Base-by-base conservation (phyloP, 257 asterid species). In the Solanum chaucha region DNA sequence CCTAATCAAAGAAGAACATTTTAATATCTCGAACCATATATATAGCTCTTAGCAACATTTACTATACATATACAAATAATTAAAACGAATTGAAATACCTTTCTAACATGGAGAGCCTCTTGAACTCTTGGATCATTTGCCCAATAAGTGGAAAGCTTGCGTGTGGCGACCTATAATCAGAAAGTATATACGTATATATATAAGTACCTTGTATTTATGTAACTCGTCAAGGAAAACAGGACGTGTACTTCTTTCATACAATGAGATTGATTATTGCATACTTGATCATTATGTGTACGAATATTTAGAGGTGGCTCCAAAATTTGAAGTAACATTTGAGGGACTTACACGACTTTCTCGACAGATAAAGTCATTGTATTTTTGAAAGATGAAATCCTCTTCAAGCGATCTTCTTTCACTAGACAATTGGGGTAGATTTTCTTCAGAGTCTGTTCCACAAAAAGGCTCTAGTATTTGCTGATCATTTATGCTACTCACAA, bases 101-200 rank as follows among this genome's bases (percentile, higher is more conserved):
- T 86, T 88, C 88, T 84, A 22, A 90, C 85, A 71, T 84, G 87
- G 80, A 90, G 90, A 36, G 89, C 90, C 19, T 90, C 86, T 88
- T 46, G 88, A 61, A 90, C 92, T 17, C 19, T 64, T 0, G 64
- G 86, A 1, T 87, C 78, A 83, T 89, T 90, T 48, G 92, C 92
- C 92, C 92, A 90, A 83, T 24, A 14, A 32, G n/a, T 8, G 5
- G 88, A 82, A 28, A 82, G 84, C 1, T 41, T 41, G 36, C 36
- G 84, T 77, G 0, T 77, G 8, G 64, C 64, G 0, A 77, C 84
- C 84, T 77, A 78, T 6, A 44, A 41, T 78, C 22, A 38, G 3
- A 22, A 75, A 40, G 2, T 19, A 41, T 77, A 75, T 41, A 10
- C 0, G 1, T 36, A 8, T 34, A 5, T 34, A 5, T 46, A 46